Conservation (phyloP, 2,329 filamentous ascomycete genomes). For the Ophioceras dolichostomum region DNA sequence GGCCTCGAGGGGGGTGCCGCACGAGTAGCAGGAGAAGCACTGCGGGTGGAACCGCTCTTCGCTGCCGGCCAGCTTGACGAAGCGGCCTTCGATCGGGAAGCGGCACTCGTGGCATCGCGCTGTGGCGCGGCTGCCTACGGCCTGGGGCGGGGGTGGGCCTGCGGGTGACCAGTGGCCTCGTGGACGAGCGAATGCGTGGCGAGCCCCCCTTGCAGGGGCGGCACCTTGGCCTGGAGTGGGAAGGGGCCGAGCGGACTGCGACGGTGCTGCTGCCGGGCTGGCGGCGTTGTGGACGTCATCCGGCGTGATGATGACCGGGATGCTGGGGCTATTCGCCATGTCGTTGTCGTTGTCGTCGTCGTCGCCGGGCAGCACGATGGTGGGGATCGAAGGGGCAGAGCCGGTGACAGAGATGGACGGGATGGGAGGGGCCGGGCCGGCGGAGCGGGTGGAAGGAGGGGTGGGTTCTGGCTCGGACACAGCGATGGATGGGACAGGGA, state of each 20-base stretch:
- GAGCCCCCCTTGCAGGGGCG: slow-evolving; percentile 12
- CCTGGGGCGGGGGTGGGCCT: slow-evolving; percentile 26
- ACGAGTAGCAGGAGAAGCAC: slow-evolving; percentile 84
- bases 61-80: slow-evolving; percentile 65
- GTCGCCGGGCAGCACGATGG: slow-evolving; percentile 25
- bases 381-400: slow-evolving; percentile 23
- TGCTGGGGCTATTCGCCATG: slow-evolving; percentile 15
- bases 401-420: slow-evolving; percentile 22
- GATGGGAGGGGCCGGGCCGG: slow-evolving; percentile 11
- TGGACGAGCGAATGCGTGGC: slow-evolving; percentile 20
- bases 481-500: slow-evolving; percentile 33
- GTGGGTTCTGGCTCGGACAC: slow-evolving; percentile 18
- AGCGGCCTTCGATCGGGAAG: slow-evolving; percentile 76
- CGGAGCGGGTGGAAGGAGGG: not conserved
- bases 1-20: slow-evolving; percentile 78
- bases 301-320: slow-evolving; percentile 33
- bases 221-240: slow-evolving; percentile 29
- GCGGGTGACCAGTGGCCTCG: slow-evolving; percentile 49
- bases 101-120: slow-evolving; percentile 77
- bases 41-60: slow-evolving; percentile 75
- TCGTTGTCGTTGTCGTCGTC: slow-evolving; percentile 9
- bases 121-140: slow-evolving; percentile 34
- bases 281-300: slow-evolving; percentile 19
- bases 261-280: slow-evolving; percentile 19
- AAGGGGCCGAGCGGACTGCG: slow-evolving; percentile 28